These are phyloP conservation scores for Mycena amicta DNA, from an alignment of 768 basidiomycete genomes.

Conservation along the genomic window DNA sequence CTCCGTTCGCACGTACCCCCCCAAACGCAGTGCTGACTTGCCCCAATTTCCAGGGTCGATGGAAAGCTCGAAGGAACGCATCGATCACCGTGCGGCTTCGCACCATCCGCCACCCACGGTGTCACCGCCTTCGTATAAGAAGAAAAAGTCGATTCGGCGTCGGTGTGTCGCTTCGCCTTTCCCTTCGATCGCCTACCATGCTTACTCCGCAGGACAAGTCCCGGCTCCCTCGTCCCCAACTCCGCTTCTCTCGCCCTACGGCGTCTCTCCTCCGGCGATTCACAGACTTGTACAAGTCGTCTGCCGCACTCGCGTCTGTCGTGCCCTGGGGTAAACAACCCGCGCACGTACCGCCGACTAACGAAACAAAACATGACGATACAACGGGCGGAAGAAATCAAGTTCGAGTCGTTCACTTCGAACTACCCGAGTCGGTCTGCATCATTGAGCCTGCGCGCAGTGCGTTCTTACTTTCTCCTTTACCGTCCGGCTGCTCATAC, in stretches of 20 bases:
- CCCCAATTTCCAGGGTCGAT: no score
- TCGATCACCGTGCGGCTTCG: no score
- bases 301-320: neutral
- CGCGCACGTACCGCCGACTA: neutral
- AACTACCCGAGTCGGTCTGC: neutral
- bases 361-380: neutral
- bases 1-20: no score
- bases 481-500: neutral
- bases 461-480: neutral
- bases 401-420: neutral
- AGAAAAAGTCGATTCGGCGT: no score
- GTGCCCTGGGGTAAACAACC: neutral
- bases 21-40: no score
- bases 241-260: neutral
- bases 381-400: neutral
- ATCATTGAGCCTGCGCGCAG: neutral
- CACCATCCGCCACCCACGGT: no score
- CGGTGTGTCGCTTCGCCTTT: no score
- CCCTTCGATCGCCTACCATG: no score
- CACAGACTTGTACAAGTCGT: constrained; percentile 17
- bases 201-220: no score
- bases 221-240: no score
- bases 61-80: no score
- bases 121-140: no score
- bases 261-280: constrained; percentile 17